Conservation (phyloP, 108 stramenopile species). For the Craspedostauros australis region DNA sequence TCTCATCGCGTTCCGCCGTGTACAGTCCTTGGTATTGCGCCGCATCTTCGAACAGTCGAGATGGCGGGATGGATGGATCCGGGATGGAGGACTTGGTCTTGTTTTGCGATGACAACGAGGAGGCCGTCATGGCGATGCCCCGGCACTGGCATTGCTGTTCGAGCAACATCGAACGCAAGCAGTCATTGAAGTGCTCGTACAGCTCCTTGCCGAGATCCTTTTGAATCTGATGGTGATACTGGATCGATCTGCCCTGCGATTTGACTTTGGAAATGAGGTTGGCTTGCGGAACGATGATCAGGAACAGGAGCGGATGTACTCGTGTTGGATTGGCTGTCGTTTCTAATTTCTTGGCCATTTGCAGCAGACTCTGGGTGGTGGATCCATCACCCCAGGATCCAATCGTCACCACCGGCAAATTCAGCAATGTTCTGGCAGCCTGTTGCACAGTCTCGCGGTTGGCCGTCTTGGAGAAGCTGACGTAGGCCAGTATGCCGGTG, state of each 20-base stretch:
- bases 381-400: conserved; percentile 61
- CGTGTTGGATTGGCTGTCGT: conserved; percentile 1
- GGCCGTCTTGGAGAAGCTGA: conserved; percentile 46
- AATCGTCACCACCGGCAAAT: conserved; percentile 48
- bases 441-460: conserved; percentile 29
- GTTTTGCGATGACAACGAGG: neutral
- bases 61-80: conserved; percentile 37
- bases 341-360: conserved; percentile 2
- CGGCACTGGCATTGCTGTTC: conserved; percentile 26
- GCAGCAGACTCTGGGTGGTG: conserved; percentile 8
- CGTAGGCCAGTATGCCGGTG: conserved; percentile 45
- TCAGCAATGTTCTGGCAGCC: conserved; percentile 51
- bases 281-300: conserved; percentile 58
- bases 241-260: conserved; percentile 51
- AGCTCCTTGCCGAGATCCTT: conserved; percentile 43
- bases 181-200: conserved; percentile 40
- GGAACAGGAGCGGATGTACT: conserved; percentile 5
- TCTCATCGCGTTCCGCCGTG: conserved; percentile 29
- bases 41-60: conserved; percentile 37
- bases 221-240: conserved; percentile 58
- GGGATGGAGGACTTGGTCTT: neutral
- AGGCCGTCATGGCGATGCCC: neutral
- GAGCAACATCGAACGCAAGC: conserved; percentile 18
- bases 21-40: neutral
- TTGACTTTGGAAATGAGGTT: conserved; percentile 61